Percentiles rank a stretch among this genome's conserved stretches.
These are phyloP conservation scores for Starmerella lactis-condensi DNA, from an alignment of 805 yeast species.

Conservation along the genomic window DNA sequence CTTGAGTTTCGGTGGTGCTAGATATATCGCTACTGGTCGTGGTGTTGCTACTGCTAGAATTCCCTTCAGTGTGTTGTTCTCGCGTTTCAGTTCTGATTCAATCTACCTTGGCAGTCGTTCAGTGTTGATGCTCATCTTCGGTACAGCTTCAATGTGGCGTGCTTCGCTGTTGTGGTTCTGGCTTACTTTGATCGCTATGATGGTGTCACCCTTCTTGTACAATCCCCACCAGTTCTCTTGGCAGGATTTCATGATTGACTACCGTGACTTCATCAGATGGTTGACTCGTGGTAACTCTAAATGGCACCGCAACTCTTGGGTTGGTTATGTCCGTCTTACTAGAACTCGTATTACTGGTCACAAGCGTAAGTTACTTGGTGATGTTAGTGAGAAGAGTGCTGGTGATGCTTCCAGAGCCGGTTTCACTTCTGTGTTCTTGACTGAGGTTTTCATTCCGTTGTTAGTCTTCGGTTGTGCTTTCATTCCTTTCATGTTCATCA, in stretches of 20 bases:
- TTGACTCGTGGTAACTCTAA: constrained; percentile 57
- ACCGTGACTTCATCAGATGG: constrained; percentile 85
- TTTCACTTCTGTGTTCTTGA: constrained; percentile 53
- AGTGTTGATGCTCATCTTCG: constrained; percentile 52
- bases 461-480: constrained; percentile 50
- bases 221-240: constrained; percentile 96
- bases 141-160: constrained; percentile 76
- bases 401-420: constrained; percentile 60
- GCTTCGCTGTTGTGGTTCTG: constrained; percentile 93
- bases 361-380: constrained; percentile 54
- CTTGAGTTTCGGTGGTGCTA: constrained; percentile 78
- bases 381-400: constrained; percentile 44
- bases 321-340: constrained; percentile 48
- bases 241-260: constrained; percentile 91
- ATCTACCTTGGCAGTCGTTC: constrained; percentile 62
- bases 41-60: constrained; percentile 78
- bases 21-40: constrained; percentile 81
- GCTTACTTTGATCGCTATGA: constrained; percentile 74
- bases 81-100: constrained; percentile 58
- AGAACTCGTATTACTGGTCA: constrained; percentile 86
- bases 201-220: constrained; percentile 83
- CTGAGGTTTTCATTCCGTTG: constrained; percentile 62
- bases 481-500: constrained; percentile 60
- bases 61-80: constrained; percentile 51
- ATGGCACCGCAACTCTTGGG: constrained; percentile 62